phyloP scores from a whole-genome alignment of 805 yeast species.

The Isabelozyma heimii region DNA sequence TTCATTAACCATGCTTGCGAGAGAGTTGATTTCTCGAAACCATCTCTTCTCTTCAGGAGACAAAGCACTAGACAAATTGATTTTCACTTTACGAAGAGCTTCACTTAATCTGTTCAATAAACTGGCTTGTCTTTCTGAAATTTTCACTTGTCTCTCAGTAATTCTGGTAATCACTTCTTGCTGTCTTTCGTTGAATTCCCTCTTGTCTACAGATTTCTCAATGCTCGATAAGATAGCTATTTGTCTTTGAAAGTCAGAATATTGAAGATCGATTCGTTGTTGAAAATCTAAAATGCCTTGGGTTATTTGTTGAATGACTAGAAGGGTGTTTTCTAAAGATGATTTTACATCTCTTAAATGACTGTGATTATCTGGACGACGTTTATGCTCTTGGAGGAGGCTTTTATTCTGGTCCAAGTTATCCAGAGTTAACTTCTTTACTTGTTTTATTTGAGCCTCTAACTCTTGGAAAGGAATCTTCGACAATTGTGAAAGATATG shows the following conservation, averaged over 20 bases:
- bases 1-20: slow-evolving; percentile 10
- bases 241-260: not conserved
- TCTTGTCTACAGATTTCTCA: not conserved
- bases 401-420: not conserved
- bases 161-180: slow-evolving; percentile 10
- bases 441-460: not conserved
- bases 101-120: slow-evolving; percentile 20
- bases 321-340: not conserved
- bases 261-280: not conserved
- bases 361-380: not conserved
- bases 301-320: not conserved
- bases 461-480: not conserved
- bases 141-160: slow-evolving; percentile 16
- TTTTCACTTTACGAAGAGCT: slow-evolving; percentile 20
- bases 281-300: not conserved
- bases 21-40: slow-evolving; percentile 34
- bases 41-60: slow-evolving; percentile 33
- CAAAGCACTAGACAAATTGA: slow-evolving; percentile 24
- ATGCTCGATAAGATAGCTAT: not conserved
- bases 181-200: not conserved
- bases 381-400: not conserved
- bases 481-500: not conserved
- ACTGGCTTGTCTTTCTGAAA: slow-evolving; percentile 15
- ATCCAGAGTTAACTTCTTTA: not conserved
- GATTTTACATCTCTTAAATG: not conserved